Evolutionary conservation across 2,329 filamentous ascomycete genomes (phyloP).

Genomic region (Talaromyces piceae): DNA sequence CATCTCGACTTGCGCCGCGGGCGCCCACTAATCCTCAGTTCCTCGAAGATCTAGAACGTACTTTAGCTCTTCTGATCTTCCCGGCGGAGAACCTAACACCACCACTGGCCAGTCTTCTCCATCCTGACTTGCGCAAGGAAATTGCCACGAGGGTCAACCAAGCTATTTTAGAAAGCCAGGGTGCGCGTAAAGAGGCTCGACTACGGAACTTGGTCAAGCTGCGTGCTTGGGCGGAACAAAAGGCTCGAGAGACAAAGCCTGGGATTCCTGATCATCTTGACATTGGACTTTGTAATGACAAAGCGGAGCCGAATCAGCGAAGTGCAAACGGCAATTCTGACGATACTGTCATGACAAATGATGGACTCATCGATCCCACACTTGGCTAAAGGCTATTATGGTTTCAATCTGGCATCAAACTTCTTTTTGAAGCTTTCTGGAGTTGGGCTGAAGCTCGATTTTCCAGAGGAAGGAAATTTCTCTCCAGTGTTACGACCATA

Average conservation of each 20-base stretch:
- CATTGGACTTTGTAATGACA: constrained; percentile 35
- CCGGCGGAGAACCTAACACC: constrained; percentile 71
- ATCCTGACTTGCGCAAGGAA: constrained; percentile 68
- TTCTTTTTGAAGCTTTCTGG: background rate
- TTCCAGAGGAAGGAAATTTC: background rate
- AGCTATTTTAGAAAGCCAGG: constrained; percentile 69
- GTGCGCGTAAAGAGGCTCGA: constrained; percentile 67
- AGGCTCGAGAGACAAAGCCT: constrained; percentile 41
- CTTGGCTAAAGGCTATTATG: constrained; percentile 20
- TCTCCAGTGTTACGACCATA: background rate
- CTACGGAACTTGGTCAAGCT: constrained; percentile 75
- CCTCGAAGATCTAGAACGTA: constrained; percentile 78
- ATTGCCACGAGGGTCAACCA: constrained; percentile 89
- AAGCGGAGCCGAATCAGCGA: constrained; percentile 17
- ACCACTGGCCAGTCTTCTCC: constrained; percentile 65
- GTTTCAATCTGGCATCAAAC: background rate
- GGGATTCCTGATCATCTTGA: constrained; percentile 40
- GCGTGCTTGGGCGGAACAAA: constrained; percentile 72
- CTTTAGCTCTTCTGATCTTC: constrained; percentile 88
- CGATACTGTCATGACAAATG: constrained; percentile 37
- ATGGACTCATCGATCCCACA: constrained; percentile 35
- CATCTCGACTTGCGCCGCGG: constrained; percentile 75
- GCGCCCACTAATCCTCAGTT: constrained; percentile 77
- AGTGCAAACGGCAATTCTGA: constrained; percentile 24
- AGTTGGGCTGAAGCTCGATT: background rate